A percentile compares a stretch with the other conserved stretches of the same genome.
Conservation (phyloP, 2,329 filamentous ascomycete species). For the Curvularia sp. region DNA sequence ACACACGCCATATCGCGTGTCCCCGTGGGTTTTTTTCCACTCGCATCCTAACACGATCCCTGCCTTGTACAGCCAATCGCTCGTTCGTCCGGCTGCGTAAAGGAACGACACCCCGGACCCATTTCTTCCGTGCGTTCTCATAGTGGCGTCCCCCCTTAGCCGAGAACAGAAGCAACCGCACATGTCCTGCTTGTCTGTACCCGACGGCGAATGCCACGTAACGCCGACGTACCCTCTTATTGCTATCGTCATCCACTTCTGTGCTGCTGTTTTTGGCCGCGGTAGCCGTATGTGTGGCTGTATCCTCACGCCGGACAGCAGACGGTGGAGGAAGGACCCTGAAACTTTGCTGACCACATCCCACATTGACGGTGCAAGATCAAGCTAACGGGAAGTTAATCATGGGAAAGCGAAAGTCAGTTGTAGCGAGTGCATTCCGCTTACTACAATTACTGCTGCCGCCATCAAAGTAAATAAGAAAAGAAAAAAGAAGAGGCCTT, state of each 20-base stretch:
- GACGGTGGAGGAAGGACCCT: background rate
- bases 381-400: background rate
- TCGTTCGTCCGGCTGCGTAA: background rate
- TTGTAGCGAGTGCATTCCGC: background rate
- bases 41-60: background rate
- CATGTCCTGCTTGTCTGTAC: slow-evolving; percentile 5
- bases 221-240: slow-evolving; percentile 6
- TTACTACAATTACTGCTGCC: background rate
- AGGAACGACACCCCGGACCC: slow-evolving; percentile 16
- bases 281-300: slow-evolving; percentile 1
- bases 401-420: background rate
- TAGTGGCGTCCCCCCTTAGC: background rate
- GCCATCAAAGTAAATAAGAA: background rate
- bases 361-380: background rate
- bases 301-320: background rate
- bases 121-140: slow-evolving; percentile 18
- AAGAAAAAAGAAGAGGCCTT: background rate
- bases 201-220: slow-evolving; percentile 14
- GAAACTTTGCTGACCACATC: background rate
- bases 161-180: slow-evolving; percentile 1
- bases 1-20: slow-evolving; percentile 5
- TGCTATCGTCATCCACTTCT: slow-evolving; percentile 1
- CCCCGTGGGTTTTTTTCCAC: slow-evolving; percentile 4
- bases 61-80: background rate
- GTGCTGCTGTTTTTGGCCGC: slow-evolving; percentile 5